Percentiles rank a stretch among this genome's conserved stretches.
Evolutionary conservation across 2,329 filamentous ascomycete genomes (phyloP).

Genomic region (Neurospora sp.): DNA sequence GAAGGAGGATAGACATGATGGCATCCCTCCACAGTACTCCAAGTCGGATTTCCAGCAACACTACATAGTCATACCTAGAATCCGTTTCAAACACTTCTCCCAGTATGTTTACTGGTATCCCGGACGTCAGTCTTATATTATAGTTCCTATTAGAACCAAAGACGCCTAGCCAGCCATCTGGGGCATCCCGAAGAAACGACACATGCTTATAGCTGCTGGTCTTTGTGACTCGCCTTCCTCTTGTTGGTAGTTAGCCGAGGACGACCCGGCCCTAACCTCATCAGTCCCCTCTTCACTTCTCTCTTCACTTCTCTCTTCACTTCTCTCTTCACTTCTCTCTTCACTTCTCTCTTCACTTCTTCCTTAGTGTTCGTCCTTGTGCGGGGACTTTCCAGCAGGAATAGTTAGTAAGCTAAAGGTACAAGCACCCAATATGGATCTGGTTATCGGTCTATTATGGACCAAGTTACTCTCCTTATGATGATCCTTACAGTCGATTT

Average conservation of each 20-base stretch:
- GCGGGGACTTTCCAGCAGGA: neutral
- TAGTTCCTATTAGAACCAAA: neutral
- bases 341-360: neutral
- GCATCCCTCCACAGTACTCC: neutral
- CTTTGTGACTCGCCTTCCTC: neutral
- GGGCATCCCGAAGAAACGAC: neutral
- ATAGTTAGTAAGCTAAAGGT: neutral
- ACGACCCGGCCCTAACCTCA: neutral
- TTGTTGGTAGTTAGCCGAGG: neutral
- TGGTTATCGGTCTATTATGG: neutral
- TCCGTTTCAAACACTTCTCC: neutral
- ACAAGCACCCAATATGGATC: neutral
- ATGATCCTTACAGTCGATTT: neutral
- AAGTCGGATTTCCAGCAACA: neutral
- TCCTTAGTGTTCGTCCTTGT: neutral
- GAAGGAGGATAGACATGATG: neutral
- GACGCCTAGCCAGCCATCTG: neutral
- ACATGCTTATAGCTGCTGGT: neutral
- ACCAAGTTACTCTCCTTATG: neutral
- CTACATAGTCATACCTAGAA: neutral
- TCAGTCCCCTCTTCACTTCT: neutral
- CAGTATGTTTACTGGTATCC: neutral
- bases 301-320: no score
- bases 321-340: neutral
- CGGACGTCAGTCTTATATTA: neutral